Base-by-base conservation (phyloP, 208 protist species). In the Trypanosoma cruzi region DNA sequence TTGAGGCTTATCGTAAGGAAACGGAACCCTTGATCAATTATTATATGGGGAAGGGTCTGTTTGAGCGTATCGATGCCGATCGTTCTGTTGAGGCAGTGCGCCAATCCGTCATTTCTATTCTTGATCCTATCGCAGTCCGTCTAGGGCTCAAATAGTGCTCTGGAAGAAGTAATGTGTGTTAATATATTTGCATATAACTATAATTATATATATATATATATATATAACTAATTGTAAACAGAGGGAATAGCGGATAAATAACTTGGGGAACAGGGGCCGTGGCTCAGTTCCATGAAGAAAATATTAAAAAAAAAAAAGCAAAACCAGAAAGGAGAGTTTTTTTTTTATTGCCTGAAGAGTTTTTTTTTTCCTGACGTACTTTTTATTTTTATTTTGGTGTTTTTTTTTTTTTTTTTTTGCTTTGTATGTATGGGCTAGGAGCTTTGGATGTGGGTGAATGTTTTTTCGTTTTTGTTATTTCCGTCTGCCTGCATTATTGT, bases 1-100 rank as follows among this genome's bases (percentile, higher is more conserved):
- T 99, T 20, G 80, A 85, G n/a, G 76, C 90, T 13, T 99, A 91
- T 72, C 89, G 97, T 70, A 68, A 81, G 52, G 77, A 94, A 58
- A 97, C 88, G 26, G 61, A 75, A 11, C 92, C 97, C 13, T 73
- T 99, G n/a, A 60, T 90, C 10, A 79, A 96, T 14, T 93, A 86
- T 83, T 99, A 96, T 72, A 62, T 42, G n/a, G 64, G 64, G 32
- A 54, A 71, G 22, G 90, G 87, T 8, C 74, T 95, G 16, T 84
- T 98, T 54, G 54, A 72, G 20, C 64, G 56, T 24, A 81, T 99
- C 31, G 75, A 97, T 69, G 91, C 84, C 11, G 78, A 96, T 73
- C 81, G 79, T 42, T 53, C 79, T 8, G 82, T 96, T 16, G 84
- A 94, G 24, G 76, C 77, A 28, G 89, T 96, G 42, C 82, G 84